Conservation (phyloP, 148 eudicot species). For the Fagopyrum esculentum region DNA sequence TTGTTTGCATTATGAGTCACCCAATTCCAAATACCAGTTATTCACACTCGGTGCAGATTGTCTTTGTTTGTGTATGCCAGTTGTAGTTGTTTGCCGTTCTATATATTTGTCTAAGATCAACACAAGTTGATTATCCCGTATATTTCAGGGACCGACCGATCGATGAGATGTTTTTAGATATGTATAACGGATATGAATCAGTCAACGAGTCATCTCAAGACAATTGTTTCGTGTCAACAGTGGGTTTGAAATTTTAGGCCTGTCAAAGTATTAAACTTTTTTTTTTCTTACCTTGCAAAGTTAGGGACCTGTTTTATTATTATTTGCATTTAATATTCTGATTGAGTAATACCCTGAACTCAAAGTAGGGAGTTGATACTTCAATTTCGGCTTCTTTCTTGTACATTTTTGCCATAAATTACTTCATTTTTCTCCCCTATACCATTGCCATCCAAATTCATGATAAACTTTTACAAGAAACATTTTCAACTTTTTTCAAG, state of each 20-base stretch:
- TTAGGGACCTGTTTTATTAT: constrained; percentile 8
- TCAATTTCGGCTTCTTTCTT: too few relatives aligned
- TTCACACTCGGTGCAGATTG: constrained; percentile 86
- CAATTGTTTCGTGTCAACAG: constrained; percentile 82
- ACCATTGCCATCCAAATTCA: too few relatives aligned
- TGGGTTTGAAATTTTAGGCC: constrained; percentile 22
- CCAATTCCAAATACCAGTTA: constrained; percentile 88
- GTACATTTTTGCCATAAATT: too few relatives aligned
- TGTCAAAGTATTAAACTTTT: neutral
- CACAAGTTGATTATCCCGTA: too few relatives aligned
- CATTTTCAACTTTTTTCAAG: too few relatives aligned
- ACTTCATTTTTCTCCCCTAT: too few relatives aligned
- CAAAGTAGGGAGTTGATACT: too few relatives aligned
- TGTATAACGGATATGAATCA: constrained; percentile 86
- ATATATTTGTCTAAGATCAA: too few relatives aligned
- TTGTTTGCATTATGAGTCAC: constrained; percentile 93
- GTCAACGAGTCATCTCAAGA: constrained; percentile 86
- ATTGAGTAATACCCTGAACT: too few relatives aligned
- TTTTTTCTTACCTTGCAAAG: constrained; percentile 41
- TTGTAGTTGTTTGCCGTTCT: constrained; percentile 28
- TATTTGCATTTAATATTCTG: too few relatives aligned
- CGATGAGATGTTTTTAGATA: constrained; percentile 85
- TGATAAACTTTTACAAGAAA: too few relatives aligned
- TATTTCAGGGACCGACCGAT: constrained; percentile 29
- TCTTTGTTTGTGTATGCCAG: constrained; percentile 53